A percentile compares a stretch with the other conserved stretches of the same genome.
Conservation (phyloP, 202 grass and related monocot genomes). For the Zoysia matrella region DNA sequence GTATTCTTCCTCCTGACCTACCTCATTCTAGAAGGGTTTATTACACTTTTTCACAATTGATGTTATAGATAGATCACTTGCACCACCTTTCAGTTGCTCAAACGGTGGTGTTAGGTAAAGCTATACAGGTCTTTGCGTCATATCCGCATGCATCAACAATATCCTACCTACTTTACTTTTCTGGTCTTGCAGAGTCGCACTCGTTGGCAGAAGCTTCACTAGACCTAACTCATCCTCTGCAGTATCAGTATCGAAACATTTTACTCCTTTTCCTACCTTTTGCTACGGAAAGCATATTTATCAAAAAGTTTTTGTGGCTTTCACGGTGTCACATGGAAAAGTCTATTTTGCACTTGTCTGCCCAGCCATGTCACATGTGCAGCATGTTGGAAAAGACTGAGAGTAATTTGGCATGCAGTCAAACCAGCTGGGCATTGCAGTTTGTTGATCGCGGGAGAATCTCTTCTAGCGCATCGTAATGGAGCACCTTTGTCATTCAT, state of each 20-base stretch:
- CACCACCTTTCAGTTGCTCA: slow-evolving; percentile 54
- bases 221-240: slow-evolving; percentile 54
- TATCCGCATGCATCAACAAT: slow-evolving; percentile 53
- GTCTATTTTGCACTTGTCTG: slow-evolving; percentile 31
- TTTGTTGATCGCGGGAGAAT: slow-evolving; percentile 40
- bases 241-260: slow-evolving; percentile 46
- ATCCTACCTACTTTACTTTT: slow-evolving; percentile 48
- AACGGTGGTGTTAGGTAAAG: slow-evolving; percentile 67
- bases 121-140: slow-evolving; percentile 54
- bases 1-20: slow-evolving; percentile 50
- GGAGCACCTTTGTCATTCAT: slow-evolving; percentile 48
- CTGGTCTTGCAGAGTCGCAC: slow-evolving; percentile 24
- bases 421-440: slow-evolving; percentile 42
- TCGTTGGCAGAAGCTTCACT: slow-evolving; percentile 54
- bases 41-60: slow-evolving; percentile 29
- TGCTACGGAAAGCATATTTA: slow-evolving; percentile 43
- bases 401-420: slow-evolving; percentile 54
- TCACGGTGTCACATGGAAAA: slow-evolving; percentile 23
- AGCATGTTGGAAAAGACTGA: slow-evolving; percentile 38
- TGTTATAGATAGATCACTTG: slow-evolving; percentile 49
- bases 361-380: slow-evolving; percentile 45
- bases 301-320: slow-evolving; percentile 49
- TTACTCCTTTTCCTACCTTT: slow-evolving; percentile 40
- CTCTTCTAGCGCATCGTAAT: slow-evolving; percentile 49
- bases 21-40: slow-evolving; percentile 59